A percentile compares a stretch with the other conserved stretches of the same genome.
phyloP scores from a whole-genome alignment of 2,329 filamentous ascomycete species.

The Cytospora paraplurivora region DNA sequence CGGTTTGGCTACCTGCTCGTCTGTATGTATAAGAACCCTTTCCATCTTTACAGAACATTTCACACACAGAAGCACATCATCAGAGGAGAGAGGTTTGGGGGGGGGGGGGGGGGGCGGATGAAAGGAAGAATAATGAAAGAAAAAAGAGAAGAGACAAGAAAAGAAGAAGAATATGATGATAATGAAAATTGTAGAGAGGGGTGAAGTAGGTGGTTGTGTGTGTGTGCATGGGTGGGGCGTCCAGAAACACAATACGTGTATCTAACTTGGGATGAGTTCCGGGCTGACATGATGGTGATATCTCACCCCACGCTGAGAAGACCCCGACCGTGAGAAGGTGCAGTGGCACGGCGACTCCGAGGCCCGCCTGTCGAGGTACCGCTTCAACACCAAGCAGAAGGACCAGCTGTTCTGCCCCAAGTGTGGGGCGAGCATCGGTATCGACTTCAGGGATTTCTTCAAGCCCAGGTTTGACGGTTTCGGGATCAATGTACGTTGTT shows the following conservation, averaged over 20 bases:
- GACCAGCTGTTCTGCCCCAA: constrained; percentile 53
- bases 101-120: too few species aligned
- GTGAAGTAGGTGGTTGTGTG: not conserved
- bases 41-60: not conserved
- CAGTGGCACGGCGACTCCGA: constrained; percentile 47
- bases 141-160: too few species aligned
- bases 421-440: constrained; percentile 50
- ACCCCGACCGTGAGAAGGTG: constrained; percentile 44
- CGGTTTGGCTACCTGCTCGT: constrained; percentile 55
- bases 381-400: constrained; percentile 50
- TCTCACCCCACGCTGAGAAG: constrained; percentile 31
- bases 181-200: not conserved
- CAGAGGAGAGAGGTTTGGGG: too few species aligned
- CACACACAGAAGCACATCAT: not conserved
- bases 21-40: constrained; percentile 38
- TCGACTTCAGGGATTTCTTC: constrained; percentile 44
- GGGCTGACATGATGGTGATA: not conserved
- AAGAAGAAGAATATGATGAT: too few species aligned
- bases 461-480: constrained; percentile 38
- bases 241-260: not conserved
- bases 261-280: not conserved
- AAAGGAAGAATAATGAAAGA: too few species aligned
- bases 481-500: constrained; percentile 47
- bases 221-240: not conserved
- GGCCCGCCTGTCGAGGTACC: constrained; percentile 41